phyloP scores from a whole-genome alignment of 768 basidiomycete species.

The Boletales sp. region DNA sequence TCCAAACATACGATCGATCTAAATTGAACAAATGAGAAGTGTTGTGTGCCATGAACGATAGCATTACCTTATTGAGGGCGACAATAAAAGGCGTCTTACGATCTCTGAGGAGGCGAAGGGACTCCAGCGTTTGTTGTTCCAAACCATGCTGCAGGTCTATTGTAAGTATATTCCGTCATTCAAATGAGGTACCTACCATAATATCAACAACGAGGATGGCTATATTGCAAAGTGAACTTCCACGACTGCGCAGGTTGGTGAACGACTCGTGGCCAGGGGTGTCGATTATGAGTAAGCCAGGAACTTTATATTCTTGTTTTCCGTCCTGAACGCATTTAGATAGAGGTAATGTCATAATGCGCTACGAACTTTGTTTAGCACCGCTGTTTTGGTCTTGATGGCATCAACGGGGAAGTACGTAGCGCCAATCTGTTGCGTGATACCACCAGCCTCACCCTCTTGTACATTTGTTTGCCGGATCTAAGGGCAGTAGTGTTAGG shows the following conservation, averaged over 20 bases:
- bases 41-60: neutral
- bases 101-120: constrained; percentile 84
- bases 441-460: constrained; percentile 99
- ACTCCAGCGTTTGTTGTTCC: constrained; percentile 97
- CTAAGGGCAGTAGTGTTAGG: constrained; percentile 38
- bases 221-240: constrained; percentile 97
- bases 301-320: constrained; percentile 89
- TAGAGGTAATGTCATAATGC: neutral
- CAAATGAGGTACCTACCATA: constrained; percentile 54
- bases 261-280: constrained; percentile 99
- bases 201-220: constrained; percentile 99
- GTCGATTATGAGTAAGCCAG: constrained; percentile 93
- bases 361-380: constrained; percentile 75
- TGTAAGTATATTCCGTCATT: constrained; percentile 1
- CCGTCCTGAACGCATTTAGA: constrained; percentile 50
- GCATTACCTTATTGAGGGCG: constrained; percentile 85
- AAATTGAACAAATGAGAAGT: constrained; percentile 7
- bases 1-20: constrained; percentile 98
- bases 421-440: constrained; percentile 99
- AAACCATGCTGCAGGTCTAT: constrained; percentile 74
- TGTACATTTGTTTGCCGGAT: constrained; percentile 99
- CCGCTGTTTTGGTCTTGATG: constrained; percentile 87
- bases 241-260: constrained; percentile 92
- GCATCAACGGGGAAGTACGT: constrained; percentile 98
- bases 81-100: constrained; percentile 98